Base-by-base conservation (phyloP, 2,329 filamentous ascomycete genomes). In the Arthrobotrys megalospora region DNA sequence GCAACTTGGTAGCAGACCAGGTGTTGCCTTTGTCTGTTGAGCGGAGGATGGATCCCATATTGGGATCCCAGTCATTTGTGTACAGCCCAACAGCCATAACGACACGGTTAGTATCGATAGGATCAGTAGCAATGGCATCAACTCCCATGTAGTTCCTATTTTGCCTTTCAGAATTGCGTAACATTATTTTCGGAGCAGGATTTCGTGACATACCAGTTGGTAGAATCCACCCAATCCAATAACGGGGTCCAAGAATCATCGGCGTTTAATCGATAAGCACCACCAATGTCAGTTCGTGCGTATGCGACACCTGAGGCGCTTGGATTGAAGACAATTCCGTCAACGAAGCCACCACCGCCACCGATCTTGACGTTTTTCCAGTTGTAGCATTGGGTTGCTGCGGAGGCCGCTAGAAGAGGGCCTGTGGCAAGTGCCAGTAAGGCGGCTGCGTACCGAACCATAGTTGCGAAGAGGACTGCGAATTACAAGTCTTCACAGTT, bases 1-100 rank as follows among this genome's bases (percentile, higher is more conserved):
- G 85, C 0, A 90, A 84, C 8, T 84, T 83, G 0, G 87, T 86
- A 16, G 85, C 83, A 0, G 83, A 81, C 87, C 88, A 90, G 0
- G 88, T 89, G 1, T 82, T 83, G 0, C 89, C 89, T 79, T 86
- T 84, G 80, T 90, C 88, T 6, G 85, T 86, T 6, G 87, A 89
- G 21, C 86, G 85, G 16, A 89, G 85, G 41, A 90, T 89, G 6
- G 87, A 84, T 10, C 88, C 88, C 3, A 86, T 85, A 69, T 87
- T 88, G 0, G 88, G 88, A 69, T 90, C 89, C 88, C 88, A 90
- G 79, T 84, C 84, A 81, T 87, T 90, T 16, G 88, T 90, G 81
- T 90, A 90, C 84, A 88, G 85, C 66, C 88, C 88, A 0, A 87
- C 85, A 0, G 88, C 88, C 1, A 87, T 85, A 79, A 88, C 89